Base-by-base conservation (phyloP, 257 asterid species). In the Nicotiana knightiana region DNA sequence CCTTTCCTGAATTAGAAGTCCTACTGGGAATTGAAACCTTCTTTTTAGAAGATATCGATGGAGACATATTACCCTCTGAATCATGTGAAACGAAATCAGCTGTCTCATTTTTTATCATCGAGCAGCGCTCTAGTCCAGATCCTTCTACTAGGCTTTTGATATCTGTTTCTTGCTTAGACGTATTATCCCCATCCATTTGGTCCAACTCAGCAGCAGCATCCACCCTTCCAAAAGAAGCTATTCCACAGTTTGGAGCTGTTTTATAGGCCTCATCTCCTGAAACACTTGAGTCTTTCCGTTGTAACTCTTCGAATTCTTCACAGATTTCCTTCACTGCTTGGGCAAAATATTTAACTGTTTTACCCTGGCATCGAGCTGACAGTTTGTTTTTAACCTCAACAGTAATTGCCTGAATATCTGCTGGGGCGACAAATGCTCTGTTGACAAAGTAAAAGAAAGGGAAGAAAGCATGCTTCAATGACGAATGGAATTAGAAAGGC, bases 381-480 rank as follows among this genome's bases (percentile, higher is more conserved):
- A 95, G 81, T 87, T 90, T 93, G 82, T 84, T 84, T 87, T 92
- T 95, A 8, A 86, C 84, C 82, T 93, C 99, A 79, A 37, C 58
- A 54, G 98, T 95, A 86, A 95, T 91, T 67, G 87, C 89, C 90
- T 91, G 95, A 85, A 93, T 86, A 88, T 95, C 99, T 75, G 86
- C 95, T 62, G 97, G 97, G 83, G 94, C 92, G 58, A 95, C 98
- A 92, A 93, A 95, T 83, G 97, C 98, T 87, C 98, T 95, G 90
- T 66, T 51, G 87, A 85, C 77, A 82, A 82, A 33, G 81, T 64
- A 82, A 83, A 85, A 85, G 53, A 76, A 75, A 16, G 28, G 63
- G 63, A 75, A 75, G 28, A 55, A 75, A 53, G 28, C 43, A 51
- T 51, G 80, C 35, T 75, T 75, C 63, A 75, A 75, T 51, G 13